Conservation (phyloP, 768 basidiomycete genomes). For the Rhizopogon vesiculosus region DNA sequence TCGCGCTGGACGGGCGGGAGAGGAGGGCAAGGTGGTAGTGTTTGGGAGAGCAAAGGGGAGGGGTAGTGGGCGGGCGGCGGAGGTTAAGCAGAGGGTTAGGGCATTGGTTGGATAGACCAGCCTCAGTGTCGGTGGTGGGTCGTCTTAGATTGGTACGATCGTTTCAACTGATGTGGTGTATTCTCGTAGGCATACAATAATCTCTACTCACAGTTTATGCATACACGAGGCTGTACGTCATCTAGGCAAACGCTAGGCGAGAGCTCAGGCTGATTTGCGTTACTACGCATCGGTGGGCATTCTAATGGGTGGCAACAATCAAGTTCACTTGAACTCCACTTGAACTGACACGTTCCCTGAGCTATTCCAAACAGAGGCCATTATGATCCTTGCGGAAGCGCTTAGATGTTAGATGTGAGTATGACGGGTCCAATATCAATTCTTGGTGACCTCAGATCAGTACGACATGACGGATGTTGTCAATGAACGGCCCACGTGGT, state of each 20-base stretch:
- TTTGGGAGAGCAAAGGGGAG: slow-evolving; percentile 70
- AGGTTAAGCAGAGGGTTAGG: slow-evolving; percentile 46
- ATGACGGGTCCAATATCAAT: no score
- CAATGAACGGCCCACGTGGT: no score
- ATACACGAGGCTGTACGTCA: background rate
- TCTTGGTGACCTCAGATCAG: no score
- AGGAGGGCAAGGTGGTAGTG: slow-evolving; percentile 65
- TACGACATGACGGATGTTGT: no score
- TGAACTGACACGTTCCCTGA: no score
- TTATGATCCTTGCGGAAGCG: no score
- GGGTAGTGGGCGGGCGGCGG: slow-evolving; percentile 48
- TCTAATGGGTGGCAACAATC: background rate
- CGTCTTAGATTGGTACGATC: background rate
- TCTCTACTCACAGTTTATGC: background rate
- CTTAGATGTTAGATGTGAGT: no score
- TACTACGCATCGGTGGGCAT: background rate
- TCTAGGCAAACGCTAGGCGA: background rate
- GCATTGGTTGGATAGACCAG: slow-evolving; percentile 28
- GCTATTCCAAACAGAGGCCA: no score
- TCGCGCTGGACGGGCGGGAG: slow-evolving; percentile 71
- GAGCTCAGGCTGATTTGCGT: background rate
- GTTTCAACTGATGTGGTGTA: background rate
- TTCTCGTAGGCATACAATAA: background rate
- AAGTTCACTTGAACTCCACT: no score
- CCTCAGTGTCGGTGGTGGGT: background rate